A percentile compares a stretch with the other conserved stretches of the same genome.
These are phyloP conservation scores for Coemansia sp. DNA, from an alignment of 192 early-diverging fungal genomes.

Conservation along the genomic window DNA sequence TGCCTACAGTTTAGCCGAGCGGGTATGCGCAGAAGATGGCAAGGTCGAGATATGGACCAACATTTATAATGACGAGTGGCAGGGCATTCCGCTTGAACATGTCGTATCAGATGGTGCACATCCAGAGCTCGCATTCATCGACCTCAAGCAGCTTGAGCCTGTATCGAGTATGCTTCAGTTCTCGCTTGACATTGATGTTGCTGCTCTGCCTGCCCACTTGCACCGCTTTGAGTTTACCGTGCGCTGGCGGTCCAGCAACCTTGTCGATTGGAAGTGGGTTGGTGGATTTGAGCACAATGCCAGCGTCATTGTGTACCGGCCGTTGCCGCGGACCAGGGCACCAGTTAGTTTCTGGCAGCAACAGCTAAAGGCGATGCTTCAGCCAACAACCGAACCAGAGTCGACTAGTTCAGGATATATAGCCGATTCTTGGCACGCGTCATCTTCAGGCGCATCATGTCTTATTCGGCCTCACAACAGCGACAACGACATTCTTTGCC, in stretches of 20 bases:
- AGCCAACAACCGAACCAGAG: not conserved
- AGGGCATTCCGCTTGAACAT: slow-evolving; percentile 16
- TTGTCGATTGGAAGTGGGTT: slow-evolving; percentile 29
- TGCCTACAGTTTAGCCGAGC: slow-evolving; percentile 5
- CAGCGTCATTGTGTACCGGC: slow-evolving; percentile 16
- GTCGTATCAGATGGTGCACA: not conserved
- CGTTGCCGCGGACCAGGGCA: slow-evolving; percentile 1
- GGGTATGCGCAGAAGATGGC: not conserved
- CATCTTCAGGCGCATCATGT: slow-evolving; percentile 28
- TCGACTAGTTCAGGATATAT: not conserved
- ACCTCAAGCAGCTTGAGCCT: slow-evolving; percentile 14
- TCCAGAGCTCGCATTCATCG: slow-evolving; percentile 23
- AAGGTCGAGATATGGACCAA: slow-evolving; percentile 39
- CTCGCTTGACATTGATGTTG: slow-evolving; percentile 13
- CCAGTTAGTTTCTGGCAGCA: slow-evolving; percentile 29
- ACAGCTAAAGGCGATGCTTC: slow-evolving; percentile 19
- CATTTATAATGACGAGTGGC: slow-evolving; percentile 25
- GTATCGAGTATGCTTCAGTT: slow-evolving; percentile 17
- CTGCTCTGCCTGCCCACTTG: not conserved
- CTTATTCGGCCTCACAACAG: slow-evolving; percentile 9
- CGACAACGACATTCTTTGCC: slow-evolving; percentile 10
- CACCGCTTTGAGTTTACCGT: slow-evolving; percentile 43
- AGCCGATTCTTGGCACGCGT: slow-evolving; percentile 36
- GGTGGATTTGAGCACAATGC: slow-evolving; percentile 31
- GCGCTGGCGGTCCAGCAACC: slow-evolving; percentile 21